Conservation (phyloP, 768 basidiomycete genomes). For the Boletus pseudopeckii region DNA sequence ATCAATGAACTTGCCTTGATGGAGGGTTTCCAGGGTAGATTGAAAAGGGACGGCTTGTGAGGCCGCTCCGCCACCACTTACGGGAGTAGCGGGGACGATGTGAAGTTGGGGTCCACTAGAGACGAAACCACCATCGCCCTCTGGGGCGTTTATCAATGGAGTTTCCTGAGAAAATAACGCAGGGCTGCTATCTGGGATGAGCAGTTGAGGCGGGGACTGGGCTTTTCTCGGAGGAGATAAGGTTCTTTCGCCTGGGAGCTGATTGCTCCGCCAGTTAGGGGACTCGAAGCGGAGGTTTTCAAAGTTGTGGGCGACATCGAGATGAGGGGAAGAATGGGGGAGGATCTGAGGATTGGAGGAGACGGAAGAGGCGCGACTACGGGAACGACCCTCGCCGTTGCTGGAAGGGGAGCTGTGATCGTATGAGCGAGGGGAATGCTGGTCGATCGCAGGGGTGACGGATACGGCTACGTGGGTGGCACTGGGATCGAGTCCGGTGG, state of each 20-base stretch:
- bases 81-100: slow-evolving; percentile 81
- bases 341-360: slow-evolving; percentile 51
- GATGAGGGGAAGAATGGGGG: slow-evolving; percentile 49
- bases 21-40: slow-evolving; percentile 45
- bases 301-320: slow-evolving; percentile 55
- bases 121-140: slow-evolving; percentile 47
- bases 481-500: slow-evolving; percentile 27
- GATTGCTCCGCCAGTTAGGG: slow-evolving; percentile 51
- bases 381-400: slow-evolving; percentile 49
- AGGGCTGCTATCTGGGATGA: slow-evolving; percentile 56
- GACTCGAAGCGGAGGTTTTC: slow-evolving; percentile 65
- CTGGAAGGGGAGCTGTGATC: slow-evolving; percentile 66
- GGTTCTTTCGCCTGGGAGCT: slow-evolving; percentile 42
- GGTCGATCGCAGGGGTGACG: slow-evolving; percentile 36
- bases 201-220: slow-evolving; percentile 58
- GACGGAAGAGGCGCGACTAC: slow-evolving; percentile 64
- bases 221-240: slow-evolving; percentile 48
- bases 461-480: slow-evolving; percentile 37
- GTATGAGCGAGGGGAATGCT: slow-evolving; percentile 43
- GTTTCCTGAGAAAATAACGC: slow-evolving; percentile 38
- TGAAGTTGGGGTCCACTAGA: slow-evolving; percentile 61
- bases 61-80: slow-evolving; percentile 56
- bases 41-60: slow-evolving; percentile 51
- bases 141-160: slow-evolving; percentile 60
- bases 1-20: slow-evolving; percentile 48